These are phyloP conservation scores for Macrolepiota dolichaula DNA, from an alignment of 768 basidiomycete genomes.

Conservation along the genomic window DNA sequence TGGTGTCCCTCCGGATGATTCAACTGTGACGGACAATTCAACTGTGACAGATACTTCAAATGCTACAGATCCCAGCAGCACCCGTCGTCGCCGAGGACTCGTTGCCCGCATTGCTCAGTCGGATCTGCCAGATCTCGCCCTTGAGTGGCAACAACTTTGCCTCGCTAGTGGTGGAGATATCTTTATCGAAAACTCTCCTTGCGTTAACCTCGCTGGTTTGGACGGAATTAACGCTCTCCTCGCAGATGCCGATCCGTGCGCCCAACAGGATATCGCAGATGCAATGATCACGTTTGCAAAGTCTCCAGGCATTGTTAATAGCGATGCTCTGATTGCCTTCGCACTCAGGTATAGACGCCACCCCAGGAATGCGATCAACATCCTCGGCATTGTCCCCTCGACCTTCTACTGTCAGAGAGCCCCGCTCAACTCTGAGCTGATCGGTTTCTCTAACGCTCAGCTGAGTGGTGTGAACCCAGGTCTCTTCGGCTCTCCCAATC, in stretches of 20 bases:
- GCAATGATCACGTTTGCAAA: conserved; percentile 51
- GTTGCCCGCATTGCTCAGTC: conserved; percentile 20
- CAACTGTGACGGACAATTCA: not conserved
- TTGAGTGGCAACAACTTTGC: conserved; percentile 46
- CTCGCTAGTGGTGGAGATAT: conserved; percentile 37
- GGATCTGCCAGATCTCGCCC: conserved; percentile 20
- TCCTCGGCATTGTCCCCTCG: conserved; percentile 40
- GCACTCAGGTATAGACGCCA: conserved; percentile 41
- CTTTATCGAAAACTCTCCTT: conserved; percentile 32
- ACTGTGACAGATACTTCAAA: conserved; percentile 10
- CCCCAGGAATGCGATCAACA: conserved; percentile 39
- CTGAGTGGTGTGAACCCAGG: conserved; percentile 40
- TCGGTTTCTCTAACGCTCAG: conserved; percentile 37
- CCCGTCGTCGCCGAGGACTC: conserved; percentile 15
- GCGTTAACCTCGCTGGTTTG: conserved; percentile 38
- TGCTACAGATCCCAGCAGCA: conserved; percentile 10
- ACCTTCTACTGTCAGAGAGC: conserved; percentile 41
- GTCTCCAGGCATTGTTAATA: conserved; percentile 35
- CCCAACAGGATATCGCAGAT: conserved; percentile 46
- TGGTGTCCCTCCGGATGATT: conserved; percentile 1
- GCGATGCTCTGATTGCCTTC: conserved; percentile 34
- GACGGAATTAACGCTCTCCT: conserved; percentile 40
- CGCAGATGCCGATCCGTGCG: conserved; percentile 43
- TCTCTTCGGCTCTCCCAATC: conserved; percentile 37
- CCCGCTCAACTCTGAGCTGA: conserved; percentile 39